Base-by-base conservation (phyloP, 306 rosid genomes). In the Calophaca sinica region DNA sequence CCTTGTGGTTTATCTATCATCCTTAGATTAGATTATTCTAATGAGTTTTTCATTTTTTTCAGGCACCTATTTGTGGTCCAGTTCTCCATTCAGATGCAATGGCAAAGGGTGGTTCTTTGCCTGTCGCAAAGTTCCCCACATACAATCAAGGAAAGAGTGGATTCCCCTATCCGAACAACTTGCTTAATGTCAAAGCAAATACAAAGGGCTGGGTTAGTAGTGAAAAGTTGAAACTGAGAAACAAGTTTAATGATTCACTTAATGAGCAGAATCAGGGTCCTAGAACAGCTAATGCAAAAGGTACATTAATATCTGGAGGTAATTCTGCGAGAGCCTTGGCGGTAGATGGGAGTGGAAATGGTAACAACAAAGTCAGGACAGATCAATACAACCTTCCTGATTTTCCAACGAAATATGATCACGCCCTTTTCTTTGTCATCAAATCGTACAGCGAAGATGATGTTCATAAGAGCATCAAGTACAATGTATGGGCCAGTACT, bases 381-480 rank as follows among this genome's bases (percentile, higher is more conserved):
- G 96, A 88, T 76, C 88, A 86, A 33, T 91, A 85, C 81, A 89
- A 91, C 76, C 86, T 88, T 55, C 89, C 88, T 5, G 96, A 89
- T 79, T 91, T 91, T 77, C 86, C 82, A 3, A 85, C 93, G 70
- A 89, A 83, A 68, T 89, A 91, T 45, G 88, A 89, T 52, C 87
- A 80, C 74, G 97, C 90, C 9, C 77, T 78, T 55, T 92, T 92
- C 87, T 92, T 87, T 70, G 89, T 92, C 46, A 92, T 92, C 80
- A 92, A 92, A 67, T 92, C 97, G 20, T 89, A 92, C 83, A 92
- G 97, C 20, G 97, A 92, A 81, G 97, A 89, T 55, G 96, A 92
- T 85, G 58, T 92, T 57, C 97, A 92, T 73, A 92, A 92, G 85
- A 92, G 97, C 86, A 87, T 92, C 46, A 92, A 92, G 84, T 92